These are phyloP conservation scores for Fusarium sororula DNA, from an alignment of 2,329 filamentous ascomycete species.

Conservation along the genomic window DNA sequence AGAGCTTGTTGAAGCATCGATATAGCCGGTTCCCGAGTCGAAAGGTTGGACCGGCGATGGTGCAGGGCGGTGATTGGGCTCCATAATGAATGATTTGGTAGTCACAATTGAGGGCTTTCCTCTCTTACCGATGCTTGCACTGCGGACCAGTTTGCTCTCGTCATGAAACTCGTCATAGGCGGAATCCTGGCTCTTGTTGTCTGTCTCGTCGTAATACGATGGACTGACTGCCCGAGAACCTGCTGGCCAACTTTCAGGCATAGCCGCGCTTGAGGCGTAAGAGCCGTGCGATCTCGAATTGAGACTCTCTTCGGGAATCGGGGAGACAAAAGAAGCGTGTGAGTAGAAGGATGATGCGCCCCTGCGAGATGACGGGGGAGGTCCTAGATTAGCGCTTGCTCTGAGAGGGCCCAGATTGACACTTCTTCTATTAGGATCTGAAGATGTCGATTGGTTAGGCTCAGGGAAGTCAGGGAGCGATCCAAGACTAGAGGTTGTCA, in stretches of 20 bases:
- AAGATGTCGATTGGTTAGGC: constrained; percentile 45
- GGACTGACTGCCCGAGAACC: constrained; percentile 56
- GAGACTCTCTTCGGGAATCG: constrained; percentile 77
- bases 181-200: constrained; percentile 55
- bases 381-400: constrained; percentile 64
- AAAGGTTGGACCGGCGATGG: constrained; percentile 54
- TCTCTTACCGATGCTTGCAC: constrained; percentile 69
- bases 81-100: constrained; percentile 36
- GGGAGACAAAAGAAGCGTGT: constrained; percentile 73
- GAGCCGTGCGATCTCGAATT: constrained; percentile 68
- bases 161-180: constrained; percentile 60
- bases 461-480: constrained; percentile 69
- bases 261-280: constrained; percentile 76
- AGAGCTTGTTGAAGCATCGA: constrained; percentile 58
- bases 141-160: constrained; percentile 67
- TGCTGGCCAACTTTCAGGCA: constrained; percentile 73
- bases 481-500: constrained; percentile 62
- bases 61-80: constrained; percentile 42
- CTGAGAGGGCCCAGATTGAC: constrained; percentile 56
- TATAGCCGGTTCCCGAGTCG: constrained; percentile 55
- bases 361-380: constrained; percentile 67
- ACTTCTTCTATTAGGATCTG: constrained; percentile 55
- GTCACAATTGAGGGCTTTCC: constrained; percentile 66
- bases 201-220: constrained; percentile 59
- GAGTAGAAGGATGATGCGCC: constrained; percentile 73